Base-by-base conservation (phyloP, 2,329 filamentous ascomycete species). In the Calycina herbarum region DNA sequence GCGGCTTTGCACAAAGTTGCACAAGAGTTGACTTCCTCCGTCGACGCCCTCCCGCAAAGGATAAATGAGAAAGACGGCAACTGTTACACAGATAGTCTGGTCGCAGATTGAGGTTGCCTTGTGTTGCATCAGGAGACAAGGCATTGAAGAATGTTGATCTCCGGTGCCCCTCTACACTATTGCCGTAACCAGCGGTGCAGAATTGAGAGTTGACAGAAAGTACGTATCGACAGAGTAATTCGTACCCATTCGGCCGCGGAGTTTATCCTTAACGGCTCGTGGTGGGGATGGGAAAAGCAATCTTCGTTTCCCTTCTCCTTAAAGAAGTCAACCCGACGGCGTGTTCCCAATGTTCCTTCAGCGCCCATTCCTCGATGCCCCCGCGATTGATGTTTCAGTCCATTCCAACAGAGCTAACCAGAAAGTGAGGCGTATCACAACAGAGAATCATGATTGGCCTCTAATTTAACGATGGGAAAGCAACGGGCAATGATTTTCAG, bases 321-420 rank as follows among this genome's bases (percentile, higher is more conserved):
- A 20, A 45, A 45, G 42, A 48, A 48, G n/a, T 48, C 35, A 13
- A 38, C 35, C 35, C 35, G 35, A 24, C n/a, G n/a, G 42, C 17
- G 42, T n/a, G 17, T 48, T 48, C 42, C n/a, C 15, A n/a, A n/a
- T 61, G 48, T 35, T 40, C n/a, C 40, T 20, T 11, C 17, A 35
- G 35, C 54, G 17, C 51, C 45, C 56, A 59, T 64, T 57, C 62
- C 56, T 64, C 56, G 62, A 64, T 54, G 29, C 38, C 57, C 20
- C 48, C 67, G 61, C 60, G 33, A 38, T 61, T 56, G 8, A 8
- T 38, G 10, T 38, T 38, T 38, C 35, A 38, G 35, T 38, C 35
- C 57, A 64, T 66, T 66, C 64, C 62, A 68, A 27, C 24, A 42
- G 56, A 48, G 59, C 57, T 48, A 48, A 38, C 35, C 10, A 38